A percentile compares a stretch with the other conserved stretches of the same genome.
Evolutionary conservation across 2,329 filamentous ascomycete species (phyloP).

Genomic region (Colletotrichum sp.): DNA sequence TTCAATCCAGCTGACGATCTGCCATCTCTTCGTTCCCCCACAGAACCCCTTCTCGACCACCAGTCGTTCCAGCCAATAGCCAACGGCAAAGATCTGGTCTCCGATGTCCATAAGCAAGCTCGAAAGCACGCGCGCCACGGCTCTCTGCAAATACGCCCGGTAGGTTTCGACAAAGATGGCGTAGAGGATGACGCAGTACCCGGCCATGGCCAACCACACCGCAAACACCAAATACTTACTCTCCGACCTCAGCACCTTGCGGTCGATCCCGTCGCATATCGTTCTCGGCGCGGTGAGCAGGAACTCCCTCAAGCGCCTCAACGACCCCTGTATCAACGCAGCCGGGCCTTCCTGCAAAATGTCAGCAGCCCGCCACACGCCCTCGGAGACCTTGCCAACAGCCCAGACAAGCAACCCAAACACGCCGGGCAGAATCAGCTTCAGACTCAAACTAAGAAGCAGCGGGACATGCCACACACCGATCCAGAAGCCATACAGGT

Average conservation of each 20-base stretch:
- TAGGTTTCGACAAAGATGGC: slow-evolving; percentile 2
- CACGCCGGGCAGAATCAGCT: background rate
- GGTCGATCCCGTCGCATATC: background rate
- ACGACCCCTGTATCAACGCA: background rate
- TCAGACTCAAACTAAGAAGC: background rate
- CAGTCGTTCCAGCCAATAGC: background rate
- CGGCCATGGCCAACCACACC: slow-evolving; percentile 15
- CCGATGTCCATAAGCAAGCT: background rate
- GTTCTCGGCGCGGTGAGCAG: background rate
- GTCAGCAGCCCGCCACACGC: background rate
- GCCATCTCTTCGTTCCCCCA: background rate
- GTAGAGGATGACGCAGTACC: slow-evolving; percentile 13
- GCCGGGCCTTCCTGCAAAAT: background rate
- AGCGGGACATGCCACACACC: background rate
- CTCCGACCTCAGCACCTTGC: background rate
- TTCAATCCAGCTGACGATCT: background rate
- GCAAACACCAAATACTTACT: slow-evolving; percentile 10
- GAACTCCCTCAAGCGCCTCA: background rate
- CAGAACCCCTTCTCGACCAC: background rate
- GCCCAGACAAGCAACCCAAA: background rate
- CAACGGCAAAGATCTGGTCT: background rate
- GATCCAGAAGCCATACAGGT: slow-evolving; percentile 12
- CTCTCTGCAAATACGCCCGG: background rate
- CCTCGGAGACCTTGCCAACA: background rate
- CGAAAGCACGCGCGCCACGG: background rate